phyloP scores from a whole-genome alignment of 176 grass and related monocot genomes.

The Lolium rigidum region DNA sequence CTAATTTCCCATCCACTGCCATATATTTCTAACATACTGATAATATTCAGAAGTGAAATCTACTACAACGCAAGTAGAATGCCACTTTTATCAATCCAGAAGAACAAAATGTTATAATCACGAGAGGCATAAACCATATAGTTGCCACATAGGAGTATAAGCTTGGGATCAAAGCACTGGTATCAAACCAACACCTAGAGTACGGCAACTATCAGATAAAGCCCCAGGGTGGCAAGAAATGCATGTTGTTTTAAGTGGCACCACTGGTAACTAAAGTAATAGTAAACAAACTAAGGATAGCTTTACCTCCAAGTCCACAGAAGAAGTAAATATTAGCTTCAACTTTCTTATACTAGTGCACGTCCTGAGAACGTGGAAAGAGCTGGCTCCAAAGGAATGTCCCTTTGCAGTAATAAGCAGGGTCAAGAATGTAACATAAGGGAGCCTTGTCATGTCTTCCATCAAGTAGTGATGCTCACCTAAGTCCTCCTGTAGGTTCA shows the following conservation, averaged over 20 bases:
- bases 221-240: background rate
- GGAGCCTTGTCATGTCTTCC: conserved; percentile 33
- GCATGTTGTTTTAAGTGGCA: background rate
- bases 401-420: background rate
- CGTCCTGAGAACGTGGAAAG: conserved; percentile 27
- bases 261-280: background rate
- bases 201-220: conserved; percentile 10
- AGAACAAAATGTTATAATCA: background rate
- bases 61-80: background rate
- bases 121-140: background rate
- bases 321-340: background rate
- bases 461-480: background rate
- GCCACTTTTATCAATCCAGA: background rate
- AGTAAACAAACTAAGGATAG: background rate
- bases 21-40: background rate
- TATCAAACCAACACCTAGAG: conserved; percentile 7
- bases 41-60: background rate
- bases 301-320: background rate
- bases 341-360: conserved; percentile 11
- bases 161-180: background rate
- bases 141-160: background rate
- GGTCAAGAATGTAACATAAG: background rate
- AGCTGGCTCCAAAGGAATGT: conserved; percentile 22
- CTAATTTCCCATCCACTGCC: background rate
- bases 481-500: conserved; percentile 5